These are phyloP conservation scores for Corymbia citriodora DNA, from an alignment of 441 rosid species.

Conservation along the genomic window DNA sequence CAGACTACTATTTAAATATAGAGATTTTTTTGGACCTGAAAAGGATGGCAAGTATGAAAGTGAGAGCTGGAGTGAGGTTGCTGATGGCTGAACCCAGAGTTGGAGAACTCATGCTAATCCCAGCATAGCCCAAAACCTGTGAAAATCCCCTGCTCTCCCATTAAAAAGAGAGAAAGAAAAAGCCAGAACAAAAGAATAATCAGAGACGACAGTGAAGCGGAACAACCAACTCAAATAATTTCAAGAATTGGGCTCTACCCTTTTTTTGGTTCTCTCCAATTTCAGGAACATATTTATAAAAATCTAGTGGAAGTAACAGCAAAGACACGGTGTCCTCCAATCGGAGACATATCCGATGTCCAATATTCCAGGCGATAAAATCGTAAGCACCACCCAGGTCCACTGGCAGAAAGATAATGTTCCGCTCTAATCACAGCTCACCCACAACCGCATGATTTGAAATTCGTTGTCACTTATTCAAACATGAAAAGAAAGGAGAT, in stretches of 20 bases:
- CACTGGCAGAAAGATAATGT: neutral
- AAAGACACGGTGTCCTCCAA: neutral
- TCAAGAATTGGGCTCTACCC: neutral
- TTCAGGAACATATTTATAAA: neutral
- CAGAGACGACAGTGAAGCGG: neutral
- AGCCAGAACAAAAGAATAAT: neutral
- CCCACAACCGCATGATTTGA: neutral
- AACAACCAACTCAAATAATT: neutral
- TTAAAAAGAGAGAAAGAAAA: neutral
- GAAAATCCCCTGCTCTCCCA: neutral
- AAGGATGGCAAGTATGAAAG: slow-evolving; percentile 45
- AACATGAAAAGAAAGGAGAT: neutral
- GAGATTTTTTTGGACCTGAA: slow-evolving; percentile 20
- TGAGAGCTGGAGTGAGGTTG: slow-evolving; percentile 42
- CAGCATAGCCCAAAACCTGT: neutral
- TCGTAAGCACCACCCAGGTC: neutral
- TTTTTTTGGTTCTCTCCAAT: neutral
- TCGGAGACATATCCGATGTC: neutral
- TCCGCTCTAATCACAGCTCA: neutral
- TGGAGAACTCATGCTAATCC: slow-evolving; percentile 27
- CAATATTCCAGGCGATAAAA: neutral
- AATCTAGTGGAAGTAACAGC: neutral
- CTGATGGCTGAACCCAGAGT: slow-evolving; percentile 40
- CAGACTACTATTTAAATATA: neutral
- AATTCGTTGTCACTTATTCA: neutral